These are phyloP conservation scores for Pseudogymnoascus destructans DNA, from an alignment of 2,329 filamentous ascomycete species.

Conservation along the genomic window DNA sequence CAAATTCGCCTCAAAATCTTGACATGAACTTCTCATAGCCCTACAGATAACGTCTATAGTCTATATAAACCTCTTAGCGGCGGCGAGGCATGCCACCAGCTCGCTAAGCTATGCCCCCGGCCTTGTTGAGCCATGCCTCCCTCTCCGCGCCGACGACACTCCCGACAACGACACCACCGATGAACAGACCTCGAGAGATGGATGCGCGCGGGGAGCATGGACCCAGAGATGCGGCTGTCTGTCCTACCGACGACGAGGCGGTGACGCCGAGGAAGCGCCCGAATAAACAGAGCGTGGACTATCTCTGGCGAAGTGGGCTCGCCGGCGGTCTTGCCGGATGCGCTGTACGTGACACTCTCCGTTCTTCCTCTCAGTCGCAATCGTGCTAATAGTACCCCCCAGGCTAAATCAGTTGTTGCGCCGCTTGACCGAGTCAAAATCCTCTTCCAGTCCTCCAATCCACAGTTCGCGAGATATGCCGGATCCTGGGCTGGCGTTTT, in stretches of 20 bases:
- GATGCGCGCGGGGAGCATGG: constrained; percentile 19
- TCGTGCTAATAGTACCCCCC: constrained; percentile 14
- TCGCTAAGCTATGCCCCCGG: constrained; percentile 38
- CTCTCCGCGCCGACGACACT: constrained; percentile 29
- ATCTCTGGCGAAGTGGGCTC: constrained; percentile 68
- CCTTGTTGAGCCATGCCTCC: constrained; percentile 43
- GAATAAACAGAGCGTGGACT: constrained; percentile 66
- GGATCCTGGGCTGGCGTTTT: constrained; percentile 76
- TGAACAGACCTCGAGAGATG: constrained; percentile 30
- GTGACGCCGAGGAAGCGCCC: constrained; percentile 34
- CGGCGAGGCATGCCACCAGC: constrained; percentile 40
- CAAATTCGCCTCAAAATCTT: neutral
- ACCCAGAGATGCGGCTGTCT: constrained; percentile 30
- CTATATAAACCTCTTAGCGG: constrained; percentile 13
- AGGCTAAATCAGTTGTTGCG: constrained; percentile 93
- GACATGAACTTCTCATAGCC: constrained; percentile 13
- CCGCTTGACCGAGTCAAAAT: constrained; percentile 98
- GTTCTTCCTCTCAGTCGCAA: neutral
- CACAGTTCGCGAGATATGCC: constrained; percentile 84
- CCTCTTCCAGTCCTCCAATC: constrained; percentile 90
- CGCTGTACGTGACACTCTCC: constrained; percentile 45
- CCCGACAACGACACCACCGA: constrained; percentile 37
- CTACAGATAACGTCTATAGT: neutral
- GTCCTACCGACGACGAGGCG: constrained; percentile 39
- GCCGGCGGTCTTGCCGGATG: constrained; percentile 87